phyloP scores from a whole-genome alignment of 2,329 filamentous ascomycete genomes.

The Madurella mycetomatis region DNA sequence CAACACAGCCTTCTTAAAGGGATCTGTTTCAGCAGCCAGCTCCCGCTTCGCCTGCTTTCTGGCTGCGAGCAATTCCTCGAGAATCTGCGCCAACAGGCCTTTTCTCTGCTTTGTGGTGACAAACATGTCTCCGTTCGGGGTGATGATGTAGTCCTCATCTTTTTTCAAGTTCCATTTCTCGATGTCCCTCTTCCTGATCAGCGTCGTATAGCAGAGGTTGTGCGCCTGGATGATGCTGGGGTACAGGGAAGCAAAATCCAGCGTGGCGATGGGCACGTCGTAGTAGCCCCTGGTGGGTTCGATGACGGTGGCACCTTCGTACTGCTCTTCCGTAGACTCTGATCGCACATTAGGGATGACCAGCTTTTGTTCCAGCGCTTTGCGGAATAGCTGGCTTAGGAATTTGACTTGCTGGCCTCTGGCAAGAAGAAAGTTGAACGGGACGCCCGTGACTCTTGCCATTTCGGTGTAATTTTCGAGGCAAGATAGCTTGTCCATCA shows the following conservation, averaged over 20 bases:
- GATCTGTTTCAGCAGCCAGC: conserved; percentile 80
- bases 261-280: conserved; percentile 87
- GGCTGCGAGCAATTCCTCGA: conserved; percentile 86
- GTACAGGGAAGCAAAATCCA: conserved; percentile 98
- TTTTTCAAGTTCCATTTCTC: conserved; percentile 74
- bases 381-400: conserved; percentile 93
- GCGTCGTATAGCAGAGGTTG: conserved; percentile 95
- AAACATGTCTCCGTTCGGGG: conserved; percentile 90
- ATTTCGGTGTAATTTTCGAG: conserved; percentile 99
- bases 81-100: conserved; percentile 87
- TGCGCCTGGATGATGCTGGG: conserved; percentile 99
- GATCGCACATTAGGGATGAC: conserved; percentile 83
- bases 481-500: conserved; percentile 97
- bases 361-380: conserved; percentile 86
- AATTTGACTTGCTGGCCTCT: conserved; percentile 97
- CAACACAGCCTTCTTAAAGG: conserved; percentile 95
- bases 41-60: conserved; percentile 94
- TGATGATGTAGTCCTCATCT: conserved; percentile 94
- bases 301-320: conserved; percentile 96
- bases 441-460: conserved; percentile 97
- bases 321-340: conserved; percentile 76
- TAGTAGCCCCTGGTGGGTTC: conserved; percentile 93
- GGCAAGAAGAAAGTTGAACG: conserved; percentile 89
- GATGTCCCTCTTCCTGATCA: conserved; percentile 73
- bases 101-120: conserved; percentile 85